phyloP scores from a whole-genome alignment of 2,329 filamentous ascomycete genomes.

The Cryphonectria radicalis region DNA sequence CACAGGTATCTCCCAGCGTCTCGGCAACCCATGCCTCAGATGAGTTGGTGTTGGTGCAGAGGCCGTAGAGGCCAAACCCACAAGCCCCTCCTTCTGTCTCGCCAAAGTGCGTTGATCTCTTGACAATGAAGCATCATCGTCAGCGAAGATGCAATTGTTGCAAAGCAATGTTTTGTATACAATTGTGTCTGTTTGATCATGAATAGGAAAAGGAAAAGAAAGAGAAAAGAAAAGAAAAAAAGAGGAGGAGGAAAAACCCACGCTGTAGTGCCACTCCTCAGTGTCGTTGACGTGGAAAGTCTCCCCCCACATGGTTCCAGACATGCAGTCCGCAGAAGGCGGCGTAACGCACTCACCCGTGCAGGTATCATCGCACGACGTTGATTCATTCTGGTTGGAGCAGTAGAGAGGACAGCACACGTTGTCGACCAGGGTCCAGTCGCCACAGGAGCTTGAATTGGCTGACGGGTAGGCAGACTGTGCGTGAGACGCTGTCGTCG shows the following conservation, averaged over 20 bases:
- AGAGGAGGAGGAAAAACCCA: background rate
- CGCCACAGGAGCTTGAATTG: conserved; percentile 8
- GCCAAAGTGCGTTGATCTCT: conserved; percentile 16
- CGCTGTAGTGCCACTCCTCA: conserved; percentile 12
- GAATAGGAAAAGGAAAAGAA: background rate
- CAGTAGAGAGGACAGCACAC: conserved; percentile 16
- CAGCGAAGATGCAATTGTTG: background rate
- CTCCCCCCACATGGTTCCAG: conserved; percentile 17
- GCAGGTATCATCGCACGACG: conserved; percentile 3
- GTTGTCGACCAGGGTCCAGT: conserved; percentile 14
- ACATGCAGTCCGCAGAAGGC: conserved; percentile 14
- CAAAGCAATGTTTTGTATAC: background rate
- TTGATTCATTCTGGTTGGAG: conserved; percentile 12
- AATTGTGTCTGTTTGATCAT: background rate
- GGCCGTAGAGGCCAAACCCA: conserved; percentile 14
- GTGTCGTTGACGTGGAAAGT: conserved; percentile 4
- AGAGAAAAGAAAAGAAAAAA: background rate
- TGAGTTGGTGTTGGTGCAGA: conserved; percentile 11
- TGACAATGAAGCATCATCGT: background rate
- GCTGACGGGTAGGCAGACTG: conserved; percentile 6
- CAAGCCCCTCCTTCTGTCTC: conserved; percentile 5
- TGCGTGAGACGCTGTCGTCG: conserved; percentile 1
- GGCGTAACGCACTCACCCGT: conserved; percentile 8
- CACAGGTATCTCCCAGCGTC: conserved; percentile 11
- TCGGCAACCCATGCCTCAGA: conserved; percentile 8